Percentiles rank a stretch among this genome's conserved stretches.
Conservation (phyloP, 371 early-diverging fungal species). For the Syncephalis plumigaleata region DNA sequence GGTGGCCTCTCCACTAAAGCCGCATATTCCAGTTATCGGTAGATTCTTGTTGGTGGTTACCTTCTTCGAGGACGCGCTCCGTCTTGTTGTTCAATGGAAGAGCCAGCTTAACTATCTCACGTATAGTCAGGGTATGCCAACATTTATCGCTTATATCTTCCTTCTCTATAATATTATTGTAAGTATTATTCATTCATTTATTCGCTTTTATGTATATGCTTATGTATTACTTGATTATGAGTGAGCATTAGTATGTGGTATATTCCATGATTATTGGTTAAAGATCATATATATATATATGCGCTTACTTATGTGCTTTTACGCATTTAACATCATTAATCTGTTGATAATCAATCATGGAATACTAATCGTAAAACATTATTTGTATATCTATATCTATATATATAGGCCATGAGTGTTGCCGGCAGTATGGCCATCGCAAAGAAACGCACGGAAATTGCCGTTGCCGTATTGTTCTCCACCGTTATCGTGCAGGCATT, state of each 20-base stretch:
- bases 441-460: conserved; percentile 57
- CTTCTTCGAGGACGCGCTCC: conserved; percentile 84
- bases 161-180: conserved; percentile 57
- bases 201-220: neutral
- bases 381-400: neutral
- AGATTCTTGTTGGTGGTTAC: conserved; percentile 88
- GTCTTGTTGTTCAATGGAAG: conserved; percentile 72
- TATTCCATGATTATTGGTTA: neutral
- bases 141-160: conserved; percentile 64
- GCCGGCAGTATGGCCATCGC: conserved; percentile 63
- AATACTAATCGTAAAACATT: neutral
- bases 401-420: conserved; percentile 42
- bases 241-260: neutral
- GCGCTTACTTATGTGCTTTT: too few species aligned
- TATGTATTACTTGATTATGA: neutral
- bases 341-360: neutral
- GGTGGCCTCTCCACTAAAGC: conserved; percentile 67
- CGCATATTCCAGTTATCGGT: conserved; percentile 77
- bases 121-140: conserved; percentile 57
- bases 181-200: conserved; percentile 10
- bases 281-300: neutral
- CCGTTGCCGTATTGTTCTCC: conserved; percentile 58
- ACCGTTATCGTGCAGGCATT: conserved; percentile 77
- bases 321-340: too few species aligned
- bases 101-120: conserved; percentile 75